phyloP scores from a whole-genome alignment of 176 grass and related monocot species.

The Hsuehochloa calcarea region DNA sequence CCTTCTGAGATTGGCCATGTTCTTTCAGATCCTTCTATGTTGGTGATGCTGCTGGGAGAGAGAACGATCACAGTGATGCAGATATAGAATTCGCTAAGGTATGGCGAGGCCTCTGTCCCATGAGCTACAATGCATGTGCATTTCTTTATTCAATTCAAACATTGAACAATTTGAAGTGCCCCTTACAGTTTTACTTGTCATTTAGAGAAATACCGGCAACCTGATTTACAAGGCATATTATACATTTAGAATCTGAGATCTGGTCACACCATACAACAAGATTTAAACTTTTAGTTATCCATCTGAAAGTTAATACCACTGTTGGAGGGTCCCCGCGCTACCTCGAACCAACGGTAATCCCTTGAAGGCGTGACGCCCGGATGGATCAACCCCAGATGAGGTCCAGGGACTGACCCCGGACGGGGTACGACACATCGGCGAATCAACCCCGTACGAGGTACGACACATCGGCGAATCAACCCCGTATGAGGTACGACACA shows the following conservation, averaged over 20 bases:
- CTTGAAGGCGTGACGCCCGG: no score
- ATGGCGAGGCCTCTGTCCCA: neutral
- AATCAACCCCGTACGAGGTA: no score
- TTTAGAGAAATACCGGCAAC: neutral
- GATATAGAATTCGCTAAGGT: conserved; percentile 89
- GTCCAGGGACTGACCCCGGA: no score
- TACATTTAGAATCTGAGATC: neutral
- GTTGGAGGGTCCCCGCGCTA: no score
- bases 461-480: no score
- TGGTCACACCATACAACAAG: neutral
- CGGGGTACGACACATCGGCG: no score
- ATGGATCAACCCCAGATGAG: no score
- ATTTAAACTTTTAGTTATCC: neutral
- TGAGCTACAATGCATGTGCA: neutral
- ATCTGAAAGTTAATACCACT: neutral
- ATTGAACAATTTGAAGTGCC: conserved; percentile 2
- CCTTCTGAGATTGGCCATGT: conserved; percentile 23
- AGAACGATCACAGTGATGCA: conserved; percentile 70
- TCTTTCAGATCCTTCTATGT: conserved; percentile 90
- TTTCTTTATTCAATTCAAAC: neutral
- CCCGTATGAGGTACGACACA: no score
- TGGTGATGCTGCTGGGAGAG: conserved; percentile 86
- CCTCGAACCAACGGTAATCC: no score
- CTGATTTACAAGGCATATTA: neutral
- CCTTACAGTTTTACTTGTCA: neutral